Base-by-base conservation (phyloP, 2,329 filamentous ascomycete species). In the Xylariaceae sp. region DNA sequence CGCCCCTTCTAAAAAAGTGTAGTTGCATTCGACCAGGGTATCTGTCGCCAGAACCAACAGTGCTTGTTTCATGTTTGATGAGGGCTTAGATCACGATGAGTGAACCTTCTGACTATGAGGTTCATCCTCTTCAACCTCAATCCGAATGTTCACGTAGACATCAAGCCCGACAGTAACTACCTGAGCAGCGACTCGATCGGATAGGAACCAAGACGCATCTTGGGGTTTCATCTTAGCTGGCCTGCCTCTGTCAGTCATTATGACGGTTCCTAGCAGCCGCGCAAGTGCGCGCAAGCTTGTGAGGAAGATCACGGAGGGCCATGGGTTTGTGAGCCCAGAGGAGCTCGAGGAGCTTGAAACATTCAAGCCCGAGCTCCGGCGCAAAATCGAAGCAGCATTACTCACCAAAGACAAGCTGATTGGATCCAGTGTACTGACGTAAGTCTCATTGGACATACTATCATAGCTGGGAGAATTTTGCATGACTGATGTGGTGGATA, bases 401-500 rank as follows among this genome's bases (percentile, higher is more conserved):
- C 23, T 41, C 2, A 25, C 23, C 1, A 48, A 48, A 37, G 45
- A 48, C 29, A 23, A 16, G 21, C 5, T 38, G 16, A 44, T 48
- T 4, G 41, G 41, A 22, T 41, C 45, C 1, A 27, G 37, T 22
- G 33, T 48, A 1, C 22, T 44, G 4, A 48, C 45, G 45, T 48
- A 35, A 21, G 45, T 6, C 12, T 20, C 17, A 36, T 5, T 36
- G n/a, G 14, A 11, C n/a, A 20, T 16, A 17, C 34, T 11, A 36
- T 36, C 12, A 20, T 16, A 5, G 14, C 11, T 12, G 19, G 12
- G 12, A 20, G 5, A 20, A 20, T 4, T 36, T n/a, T 23, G 16
- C 34, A 34, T 14, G 11, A 21, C 42, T 45, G 20, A 40, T 23
- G 19, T 27, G 3, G 7, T 29, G 11, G 23, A 4, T 35, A 74